A percentile compares a stretch with the other conserved stretches of the same genome.
Conservation (phyloP, 75 land plant genomes). For the Pinus albicaulis region DNA sequence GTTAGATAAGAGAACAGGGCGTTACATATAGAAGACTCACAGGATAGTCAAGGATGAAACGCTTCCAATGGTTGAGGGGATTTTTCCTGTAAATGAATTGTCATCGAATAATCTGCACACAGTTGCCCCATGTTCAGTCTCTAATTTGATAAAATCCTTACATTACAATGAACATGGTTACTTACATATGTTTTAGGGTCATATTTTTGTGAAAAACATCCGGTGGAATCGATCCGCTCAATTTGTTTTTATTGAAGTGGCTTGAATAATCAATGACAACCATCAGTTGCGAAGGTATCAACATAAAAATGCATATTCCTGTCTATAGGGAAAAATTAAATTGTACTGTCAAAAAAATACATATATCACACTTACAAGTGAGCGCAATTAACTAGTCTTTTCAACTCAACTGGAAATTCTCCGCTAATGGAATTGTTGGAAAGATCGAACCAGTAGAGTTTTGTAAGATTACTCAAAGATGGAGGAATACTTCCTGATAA, state of each 20-base stretch:
- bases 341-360: background rate
- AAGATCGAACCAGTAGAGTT: conserved; percentile 61
- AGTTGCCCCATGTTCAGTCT: background rate
- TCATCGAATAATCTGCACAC: conserved; percentile 61
- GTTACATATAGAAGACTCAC: conserved; percentile 49
- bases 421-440: conserved; percentile 64
- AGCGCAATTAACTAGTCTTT: background rate
- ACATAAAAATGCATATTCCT: background rate
- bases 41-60: conserved; percentile 67
- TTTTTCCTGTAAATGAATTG: conserved; percentile 54
- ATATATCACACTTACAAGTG: background rate
- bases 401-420: conserved; percentile 42
- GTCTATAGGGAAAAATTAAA: background rate
- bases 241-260: conserved; percentile 69
- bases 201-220: conserved; percentile 49
- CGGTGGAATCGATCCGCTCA: conserved; percentile 54
- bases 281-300: too few species aligned
- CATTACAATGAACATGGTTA: background rate
- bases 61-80: conserved; percentile 57
- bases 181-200: conserved; percentile 71
- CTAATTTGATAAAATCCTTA: background rate
- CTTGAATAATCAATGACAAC: conserved; percentile 18
- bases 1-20: too few species aligned
- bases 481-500: conserved; percentile 62
- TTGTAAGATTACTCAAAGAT: conserved; percentile 53